Evolutionary conservation across 202 grass and related monocot genomes (phyloP), one percentile per base, ranked within the genome.

Genomic region (Carex arenaria): DNA sequence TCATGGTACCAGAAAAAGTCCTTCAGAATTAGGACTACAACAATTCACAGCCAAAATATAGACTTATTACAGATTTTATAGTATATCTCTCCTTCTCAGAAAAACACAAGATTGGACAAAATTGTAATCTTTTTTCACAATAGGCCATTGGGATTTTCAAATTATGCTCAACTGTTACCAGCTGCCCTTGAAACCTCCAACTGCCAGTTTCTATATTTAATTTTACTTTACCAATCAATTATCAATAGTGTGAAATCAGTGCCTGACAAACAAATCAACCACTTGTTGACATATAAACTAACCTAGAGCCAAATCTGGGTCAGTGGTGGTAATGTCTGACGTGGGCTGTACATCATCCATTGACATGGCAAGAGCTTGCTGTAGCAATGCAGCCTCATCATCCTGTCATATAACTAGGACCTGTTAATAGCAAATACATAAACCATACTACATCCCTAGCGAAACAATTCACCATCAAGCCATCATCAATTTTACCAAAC

Each of bases 331-430:
- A 88, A 87, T 84, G 47, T 99, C 93, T 38, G 88, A 70, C 89
- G 89, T 83, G 75, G 91, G 90, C 55, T 89, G 73, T 75, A 67
- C 85, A 20, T 85, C 88, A 70, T 96, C 91, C 93, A 99, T 92
- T 70, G 97, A 99, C 93, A 99, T 94, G 7, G 97, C 93, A 65
- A 99, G 93, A 70, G 97, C 93, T 85, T 94, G 85, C 80, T 94
- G 87, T 78, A 99, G 85, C 43, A 99, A 84, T 73, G 85, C 82
- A 86, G 86, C 90, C 12, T 99, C 91, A 82, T 90, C 91, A 42
- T 91, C 97, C 97, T 98, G 89, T 38, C 26, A 86, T 69, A 72
- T 26, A 67, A 83, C 40, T 40, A 61, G 61, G 38, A 65, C 9
- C 3, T 38, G 52, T 78, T 57, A 77, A 11, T 36, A 77, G 14